Evolutionary conservation across 2,329 filamentous ascomycete genomes (phyloP).

Genomic region (Myriosclerotinia curreyana): DNA sequence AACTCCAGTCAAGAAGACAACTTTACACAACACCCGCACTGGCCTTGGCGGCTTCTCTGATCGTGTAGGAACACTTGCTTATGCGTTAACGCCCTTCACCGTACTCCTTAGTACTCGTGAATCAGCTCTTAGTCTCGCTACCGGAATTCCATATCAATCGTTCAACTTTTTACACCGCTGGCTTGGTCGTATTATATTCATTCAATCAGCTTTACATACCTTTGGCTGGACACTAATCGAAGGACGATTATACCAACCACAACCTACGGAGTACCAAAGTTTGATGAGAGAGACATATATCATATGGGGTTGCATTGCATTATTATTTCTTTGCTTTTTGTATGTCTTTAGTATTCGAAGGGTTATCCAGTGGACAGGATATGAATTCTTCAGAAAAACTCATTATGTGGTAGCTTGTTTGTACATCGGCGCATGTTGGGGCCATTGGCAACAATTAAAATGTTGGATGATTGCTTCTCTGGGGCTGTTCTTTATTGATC

Average conservation of each 20-base stretch:
- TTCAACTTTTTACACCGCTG: slow-evolving; percentile 78
- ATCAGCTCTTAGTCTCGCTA: slow-evolving; percentile 65
- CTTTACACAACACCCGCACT: slow-evolving; percentile 61
- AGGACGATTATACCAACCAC: slow-evolving; percentile 65
- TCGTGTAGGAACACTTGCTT: slow-evolving; percentile 67
- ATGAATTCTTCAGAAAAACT: slow-evolving; percentile 73
- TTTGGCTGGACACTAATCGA: slow-evolving; percentile 69
- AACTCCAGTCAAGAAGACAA: slow-evolving; percentile 60
- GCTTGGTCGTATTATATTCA: slow-evolving; percentile 69
- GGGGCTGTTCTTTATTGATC: slow-evolving; percentile 63
- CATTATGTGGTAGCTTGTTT: slow-evolving; percentile 66
- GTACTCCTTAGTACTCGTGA: slow-evolving; percentile 66
- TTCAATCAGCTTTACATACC: slow-evolving; percentile 66
- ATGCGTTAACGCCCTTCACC: slow-evolving; percentile 69
- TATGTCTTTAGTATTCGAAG: slow-evolving; percentile 56
- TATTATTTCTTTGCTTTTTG: slow-evolving; percentile 60
- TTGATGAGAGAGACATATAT: slow-evolving; percentile 67
- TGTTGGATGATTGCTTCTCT: slow-evolving; percentile 55
- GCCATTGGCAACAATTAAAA: slow-evolving; percentile 65
- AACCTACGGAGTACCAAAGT: slow-evolving; percentile 54
- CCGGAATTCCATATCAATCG: slow-evolving; percentile 70
- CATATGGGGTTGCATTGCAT: slow-evolving; percentile 66
- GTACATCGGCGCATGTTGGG: slow-evolving; percentile 74
- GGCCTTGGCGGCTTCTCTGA: slow-evolving; percentile 66
- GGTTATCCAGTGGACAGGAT: slow-evolving; percentile 64